phyloP scores from a whole-genome alignment of 108 stramenopile species.

The Cyclotella distinguenda region DNA sequence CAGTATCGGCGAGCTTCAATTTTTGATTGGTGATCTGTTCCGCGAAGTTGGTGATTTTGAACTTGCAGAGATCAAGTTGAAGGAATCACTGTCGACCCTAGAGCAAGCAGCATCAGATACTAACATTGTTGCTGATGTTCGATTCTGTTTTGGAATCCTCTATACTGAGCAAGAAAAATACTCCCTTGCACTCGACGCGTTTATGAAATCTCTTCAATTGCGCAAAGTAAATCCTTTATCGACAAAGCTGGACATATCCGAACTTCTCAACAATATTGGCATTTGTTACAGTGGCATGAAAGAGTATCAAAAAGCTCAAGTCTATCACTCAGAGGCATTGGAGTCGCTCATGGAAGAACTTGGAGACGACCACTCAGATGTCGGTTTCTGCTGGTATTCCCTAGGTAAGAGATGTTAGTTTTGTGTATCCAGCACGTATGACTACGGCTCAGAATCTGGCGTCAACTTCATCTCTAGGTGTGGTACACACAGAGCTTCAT shows the following conservation, averaged over 20 bases:
- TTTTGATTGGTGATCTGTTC: slow-evolving; percentile 41
- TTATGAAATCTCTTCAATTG: slow-evolving; percentile 35
- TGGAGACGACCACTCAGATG: slow-evolving; percentile 45
- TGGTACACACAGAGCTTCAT: slow-evolving; percentile 28
- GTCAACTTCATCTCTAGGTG: slow-evolving; percentile 15
- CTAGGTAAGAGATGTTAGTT: not conserved
- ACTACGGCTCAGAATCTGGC: too few relatives aligned
- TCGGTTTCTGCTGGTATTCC: slow-evolving; percentile 50
- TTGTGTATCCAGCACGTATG: too few relatives aligned
- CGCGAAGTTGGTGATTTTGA: slow-evolving; percentile 46
- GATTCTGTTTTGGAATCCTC: slow-evolving; percentile 44
- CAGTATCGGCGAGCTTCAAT: slow-evolving; percentile 41
- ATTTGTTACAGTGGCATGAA: slow-evolving; percentile 43
- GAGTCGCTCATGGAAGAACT: slow-evolving; percentile 44
- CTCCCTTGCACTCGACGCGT: slow-evolving; percentile 38
- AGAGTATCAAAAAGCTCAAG: slow-evolving; percentile 48
- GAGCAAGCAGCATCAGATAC: slow-evolving; percentile 20
- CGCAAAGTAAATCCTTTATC: slow-evolving; percentile 24
- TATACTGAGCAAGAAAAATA: slow-evolving; percentile 43
- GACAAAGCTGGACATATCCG: slow-evolving; percentile 34
- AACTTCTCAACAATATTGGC: slow-evolving; percentile 53
- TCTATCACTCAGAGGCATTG: slow-evolving; percentile 46
- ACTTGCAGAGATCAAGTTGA: slow-evolving; percentile 30
- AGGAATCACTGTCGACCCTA: slow-evolving; percentile 32
- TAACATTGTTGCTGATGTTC: slow-evolving; percentile 27